A percentile compares a stretch with the other conserved stretches of the same genome.
These are phyloP conservation scores for Herpetomonas tarakana DNA, from an alignment of 208 protist genomes.

Conservation along the genomic window DNA sequence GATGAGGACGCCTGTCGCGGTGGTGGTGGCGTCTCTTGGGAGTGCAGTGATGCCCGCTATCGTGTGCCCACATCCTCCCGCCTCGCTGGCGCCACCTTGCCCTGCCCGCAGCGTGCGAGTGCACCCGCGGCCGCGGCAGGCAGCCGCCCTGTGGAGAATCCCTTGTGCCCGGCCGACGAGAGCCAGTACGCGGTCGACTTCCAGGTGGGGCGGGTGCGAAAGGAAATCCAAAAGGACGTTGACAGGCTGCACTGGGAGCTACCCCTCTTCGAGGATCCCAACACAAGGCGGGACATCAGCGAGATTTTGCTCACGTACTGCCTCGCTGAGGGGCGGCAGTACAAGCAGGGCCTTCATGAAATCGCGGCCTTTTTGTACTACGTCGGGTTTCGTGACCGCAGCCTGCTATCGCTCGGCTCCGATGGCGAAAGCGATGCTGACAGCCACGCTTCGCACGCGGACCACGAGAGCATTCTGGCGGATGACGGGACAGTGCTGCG, in stretches of 20 bases:
- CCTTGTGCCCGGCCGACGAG: conserved; percentile 37
- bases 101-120: too few species aligned
- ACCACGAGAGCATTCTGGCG: background rate
- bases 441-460: too few species aligned
- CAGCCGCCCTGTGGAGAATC: too few species aligned
- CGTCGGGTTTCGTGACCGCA: conserved; percentile 28
- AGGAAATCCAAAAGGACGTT: conserved; percentile 55
- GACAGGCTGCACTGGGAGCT: conserved; percentile 66
- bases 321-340: conserved; percentile 41
- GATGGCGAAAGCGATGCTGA: too few species aligned
- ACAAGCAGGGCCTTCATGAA: conserved; percentile 92
- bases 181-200: conserved; percentile 68
- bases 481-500: background rate
- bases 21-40: too few species aligned
- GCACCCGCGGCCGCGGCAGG: too few species aligned
- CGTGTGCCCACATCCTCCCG: too few species aligned
- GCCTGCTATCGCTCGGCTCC: background rate
- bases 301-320: conserved; percentile 68
- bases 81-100: too few species aligned
- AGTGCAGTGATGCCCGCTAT: too few species aligned
- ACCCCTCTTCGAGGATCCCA: conserved; percentile 30
- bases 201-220: conserved; percentile 29
- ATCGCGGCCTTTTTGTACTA: conserved; percentile 84
- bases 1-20: background rate
- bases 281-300: conserved; percentile 30